Evolutionary conservation across 2,329 filamentous ascomycete species (phyloP), one percentile per base, ranked within the genome.

Genomic region (Aspergillus intermedius): DNA sequence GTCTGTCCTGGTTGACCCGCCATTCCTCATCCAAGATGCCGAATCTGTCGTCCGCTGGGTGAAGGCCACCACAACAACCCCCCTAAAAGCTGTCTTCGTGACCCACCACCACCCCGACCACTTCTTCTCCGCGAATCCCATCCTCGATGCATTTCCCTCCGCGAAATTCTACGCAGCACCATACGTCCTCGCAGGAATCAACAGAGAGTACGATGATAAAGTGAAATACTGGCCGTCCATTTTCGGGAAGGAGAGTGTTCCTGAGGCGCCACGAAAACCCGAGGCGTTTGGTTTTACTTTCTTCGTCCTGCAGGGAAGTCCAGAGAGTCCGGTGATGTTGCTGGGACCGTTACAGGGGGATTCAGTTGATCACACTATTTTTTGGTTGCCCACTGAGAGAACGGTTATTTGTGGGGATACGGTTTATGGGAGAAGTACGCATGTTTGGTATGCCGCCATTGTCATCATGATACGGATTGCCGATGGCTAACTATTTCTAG

Each of bases 81-180:
- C 61, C 1, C 45, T 67, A 5, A 58, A 57, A 41, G 65, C 61
- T 4, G 52, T 68, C 32, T 68, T 67, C 47, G 54, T 64, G 17
- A 67, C 65, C 5, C 64, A 67, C 49, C 65, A 68, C 45, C 65
- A 66, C 46, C 63, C 64, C 5, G 63, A 67, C 49, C 62, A 68
- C 53, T 67, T 62, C 49, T 64, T 64, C 52, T 55, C 59, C 5
- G 58, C 59, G 21, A 64, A 66, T 34, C 57, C 60, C 0, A 62
- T 66, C 44, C 58, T 67, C 2, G 61, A 61, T 9, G 57, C 61
- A 3, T 65, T 55, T 35, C 57, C 61, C 0, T 28, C 25, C 5
- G 58, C 59, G 19, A 52, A 47, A 34, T 53, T 60, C 45, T 52
- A 57, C 49, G 55, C 64, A 1, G 52, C 54, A 1, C 54, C 57